Percentiles rank a stretch among this genome's conserved stretches.
Conservation (phyloP, 1,284 basidiomycete species). For the Serendipita sp. region DNA sequence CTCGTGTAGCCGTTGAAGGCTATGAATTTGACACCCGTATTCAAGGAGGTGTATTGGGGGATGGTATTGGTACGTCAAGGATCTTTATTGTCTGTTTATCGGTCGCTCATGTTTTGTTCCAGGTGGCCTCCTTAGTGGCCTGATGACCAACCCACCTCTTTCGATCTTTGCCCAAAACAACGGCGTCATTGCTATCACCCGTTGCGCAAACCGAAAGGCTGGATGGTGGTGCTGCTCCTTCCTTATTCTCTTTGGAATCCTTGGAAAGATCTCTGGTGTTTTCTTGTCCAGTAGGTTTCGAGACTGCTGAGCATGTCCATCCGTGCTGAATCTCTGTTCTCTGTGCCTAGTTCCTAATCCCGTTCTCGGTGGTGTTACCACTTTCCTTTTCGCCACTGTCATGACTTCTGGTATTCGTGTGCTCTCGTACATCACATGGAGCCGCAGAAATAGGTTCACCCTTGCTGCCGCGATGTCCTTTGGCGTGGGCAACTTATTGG, state of each 20-base stretch:
- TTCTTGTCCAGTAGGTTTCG: slow-evolving; percentile 48
- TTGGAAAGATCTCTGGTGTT: slow-evolving; percentile 69
- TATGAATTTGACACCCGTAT: slow-evolving; percentile 65
- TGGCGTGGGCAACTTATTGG: slow-evolving; percentile 56
- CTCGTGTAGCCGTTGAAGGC: slow-evolving; percentile 51
- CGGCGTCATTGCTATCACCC: slow-evolving; percentile 64
- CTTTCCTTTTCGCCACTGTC: slow-evolving; percentile 52
- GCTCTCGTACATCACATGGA: slow-evolving; percentile 48
- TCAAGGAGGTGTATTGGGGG: slow-evolving; percentile 60
- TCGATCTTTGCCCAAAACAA: slow-evolving; percentile 79
- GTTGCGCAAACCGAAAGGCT: slow-evolving; percentile 59
- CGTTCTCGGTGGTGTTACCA: slow-evolving; percentile 73
- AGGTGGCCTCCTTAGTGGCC: slow-evolving; percentile 50
- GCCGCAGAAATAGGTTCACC: slow-evolving; percentile 25
- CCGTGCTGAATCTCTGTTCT: not conserved
- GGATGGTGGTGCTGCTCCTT: slow-evolving; percentile 61
- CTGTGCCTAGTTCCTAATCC: slow-evolving; percentile 46
- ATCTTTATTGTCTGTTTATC: not conserved
- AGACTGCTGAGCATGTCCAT: not conserved
- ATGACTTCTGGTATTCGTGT: slow-evolving; percentile 59
- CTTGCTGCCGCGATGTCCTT: slow-evolving; percentile 50
- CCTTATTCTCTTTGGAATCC: slow-evolving; percentile 56
- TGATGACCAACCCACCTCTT: slow-evolving; percentile 69
- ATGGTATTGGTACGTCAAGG: slow-evolving; percentile 26
- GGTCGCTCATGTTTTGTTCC: not conserved